Evolutionary conservation across 306 rosid species (phyloP), one percentile per base, ranked within the genome.

Genomic region (Hylodesmum podocarpum): DNA sequence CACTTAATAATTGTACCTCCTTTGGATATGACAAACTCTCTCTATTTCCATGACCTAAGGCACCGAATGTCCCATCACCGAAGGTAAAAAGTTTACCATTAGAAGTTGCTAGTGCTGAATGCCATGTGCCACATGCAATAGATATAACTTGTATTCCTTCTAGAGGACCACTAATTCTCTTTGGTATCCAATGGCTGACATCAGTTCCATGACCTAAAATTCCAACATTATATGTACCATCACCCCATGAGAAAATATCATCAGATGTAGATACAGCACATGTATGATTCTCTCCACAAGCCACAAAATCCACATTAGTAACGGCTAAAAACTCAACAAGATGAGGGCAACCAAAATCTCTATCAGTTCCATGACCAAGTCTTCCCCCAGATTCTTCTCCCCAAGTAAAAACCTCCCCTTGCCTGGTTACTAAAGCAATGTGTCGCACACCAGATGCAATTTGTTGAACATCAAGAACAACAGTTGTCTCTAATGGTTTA

Each of bases 371-470:
- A 74, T 92, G 98, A 49, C 99, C 99, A 22, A 96, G 94, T 72
- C 98, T 84, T 72, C 99, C 99, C 2, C 99, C 99, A 25, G 85
- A 87, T 83, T 92, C 99, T 81, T 92, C 96, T 53, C 99, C 99
- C 99, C 99, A 96, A 29, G 98, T 96, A 61, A 96, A 96, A 82
- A 96, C 97, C 80, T 96, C 99, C 29, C 99, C 99, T 79, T 96
- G 97, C 87, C 96, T 88, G 14, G 99, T 96, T n/a, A 92, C 94
- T 51, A 96, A 86, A 77, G 96, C 97, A 76, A 88, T 79, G 70
- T 96, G 99, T 15, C 89, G 80, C 18, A 83, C 90, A 21, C 97
- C 98, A 14, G 97, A 96, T 13, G 94, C 90, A 79, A 92, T 91
- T 47, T 92, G 98, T 36, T 89, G 99, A 76, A 89, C 99, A 80